These are phyloP conservation scores for Cucurbita maxima DNA, from an alignment of 306 rosid species.

Conservation along the genomic window DNA sequence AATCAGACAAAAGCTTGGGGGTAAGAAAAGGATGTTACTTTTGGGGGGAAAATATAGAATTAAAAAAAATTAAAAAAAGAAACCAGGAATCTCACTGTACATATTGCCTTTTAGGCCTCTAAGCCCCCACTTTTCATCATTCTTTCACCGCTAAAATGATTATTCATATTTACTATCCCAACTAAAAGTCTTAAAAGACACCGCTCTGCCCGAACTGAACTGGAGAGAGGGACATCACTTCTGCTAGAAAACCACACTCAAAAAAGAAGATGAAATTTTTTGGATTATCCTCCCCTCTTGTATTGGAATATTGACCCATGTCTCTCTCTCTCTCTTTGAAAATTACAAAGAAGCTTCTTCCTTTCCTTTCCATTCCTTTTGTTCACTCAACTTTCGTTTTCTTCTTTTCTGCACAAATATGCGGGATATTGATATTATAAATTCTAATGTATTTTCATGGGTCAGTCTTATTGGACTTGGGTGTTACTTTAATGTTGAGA, in stretches of 20 bases:
- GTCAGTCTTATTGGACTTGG: constrained; percentile 1
- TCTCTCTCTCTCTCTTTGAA: background rate
- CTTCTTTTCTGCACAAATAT: background rate
- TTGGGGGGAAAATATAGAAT: constrained; percentile 4
- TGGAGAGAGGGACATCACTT: constrained; percentile 17
- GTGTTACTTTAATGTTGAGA: constrained; percentile 1
- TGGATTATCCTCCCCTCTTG: background rate
- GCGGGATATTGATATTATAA: background rate
- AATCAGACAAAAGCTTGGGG: constrained; percentile 74
- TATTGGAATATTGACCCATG: constrained; percentile 3
- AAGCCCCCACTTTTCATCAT: constrained; percentile 52
- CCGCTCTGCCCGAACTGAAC: background rate
- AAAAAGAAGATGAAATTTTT: background rate
- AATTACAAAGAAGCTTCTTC: constrained; percentile 12
- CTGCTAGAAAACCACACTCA: background rate
- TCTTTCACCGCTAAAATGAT: constrained; percentile 56
- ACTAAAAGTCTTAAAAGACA: constrained; percentile 8
- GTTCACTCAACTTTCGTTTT: background rate
- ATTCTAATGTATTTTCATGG: background rate
- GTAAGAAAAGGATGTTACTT: constrained; percentile 33
- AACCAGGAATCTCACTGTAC: constrained; percentile 65
- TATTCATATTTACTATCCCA: constrained; percentile 44
- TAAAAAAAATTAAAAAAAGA: constrained; percentile 24
- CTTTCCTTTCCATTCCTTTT: background rate
- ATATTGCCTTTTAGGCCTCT: constrained; percentile 23